phyloP scores from a whole-genome alignment of 805 yeast genomes.

The Lipomyces spencermartinsiae region DNA sequence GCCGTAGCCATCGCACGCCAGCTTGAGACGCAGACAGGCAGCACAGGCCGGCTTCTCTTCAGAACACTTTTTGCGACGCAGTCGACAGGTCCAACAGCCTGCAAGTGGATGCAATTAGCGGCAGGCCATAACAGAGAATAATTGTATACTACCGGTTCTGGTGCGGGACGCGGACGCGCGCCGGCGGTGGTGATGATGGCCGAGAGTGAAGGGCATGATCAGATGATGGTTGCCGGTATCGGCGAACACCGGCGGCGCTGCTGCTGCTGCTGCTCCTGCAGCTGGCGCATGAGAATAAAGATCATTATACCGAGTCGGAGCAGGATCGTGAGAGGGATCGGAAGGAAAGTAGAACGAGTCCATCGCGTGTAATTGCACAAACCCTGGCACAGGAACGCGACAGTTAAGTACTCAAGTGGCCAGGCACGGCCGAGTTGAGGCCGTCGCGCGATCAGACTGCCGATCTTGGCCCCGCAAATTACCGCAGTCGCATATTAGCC shows the following conservation, averaged over 20 bases:
- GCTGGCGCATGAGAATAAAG: no score
- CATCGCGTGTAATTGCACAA: not conserved
- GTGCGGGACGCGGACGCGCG: conserved; percentile 20
- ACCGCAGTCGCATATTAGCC: no score
- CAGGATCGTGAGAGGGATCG: not conserved
- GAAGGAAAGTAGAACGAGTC: not conserved
- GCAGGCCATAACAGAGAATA: not conserved
- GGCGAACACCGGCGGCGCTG: no score
- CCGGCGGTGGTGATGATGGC: conserved; percentile 10
- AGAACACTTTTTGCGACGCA: conserved; percentile 35
- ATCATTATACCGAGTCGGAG: not conserved
- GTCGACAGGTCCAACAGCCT: conserved; percentile 37
- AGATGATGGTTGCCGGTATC: no score
- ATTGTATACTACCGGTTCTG: conserved; percentile 23
- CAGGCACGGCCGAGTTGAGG: not conserved
- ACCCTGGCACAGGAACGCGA: not conserved
- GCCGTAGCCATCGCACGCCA: conserved; percentile 29
- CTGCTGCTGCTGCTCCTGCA: no score
- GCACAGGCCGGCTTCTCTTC: conserved; percentile 27
- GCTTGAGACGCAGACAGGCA: conserved; percentile 25
- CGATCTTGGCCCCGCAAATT: no score
- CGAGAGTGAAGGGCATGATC: not conserved
- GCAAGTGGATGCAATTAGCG: not conserved
- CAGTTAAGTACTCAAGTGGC: not conserved
- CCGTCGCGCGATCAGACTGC: no score